Evolutionary conservation across 352 stramenopile species (phyloP), one percentile per base, ranked within the genome.

Genomic region (Globisporangium paddicum): DNA sequence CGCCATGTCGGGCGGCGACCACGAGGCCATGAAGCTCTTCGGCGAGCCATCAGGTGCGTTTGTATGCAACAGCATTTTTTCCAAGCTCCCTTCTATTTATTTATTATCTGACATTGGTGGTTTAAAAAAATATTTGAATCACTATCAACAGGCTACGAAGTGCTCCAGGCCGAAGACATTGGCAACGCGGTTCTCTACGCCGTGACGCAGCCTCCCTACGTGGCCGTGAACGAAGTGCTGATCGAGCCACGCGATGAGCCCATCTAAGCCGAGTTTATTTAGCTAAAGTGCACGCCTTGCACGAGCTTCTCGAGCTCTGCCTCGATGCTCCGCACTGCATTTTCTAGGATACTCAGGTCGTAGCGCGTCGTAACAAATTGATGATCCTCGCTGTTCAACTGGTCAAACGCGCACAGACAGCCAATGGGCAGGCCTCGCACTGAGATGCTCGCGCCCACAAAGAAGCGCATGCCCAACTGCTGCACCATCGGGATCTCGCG

Each of bases 171-270:
- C 14, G 54, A 86, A 57, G 89, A 97, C 68, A 77, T 97, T 50
- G 86, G 79, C 10, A 77, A 86, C 54, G 87, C 90, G 6, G 89
- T 97, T 34, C 46, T 97, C 32, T 97, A 95, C 60, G 87, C 89
- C 13, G 74, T 96, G 48, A 93, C 78, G 23, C 86, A 94, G 49
- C 89, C 90, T 21, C 52, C 74, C 21, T 89, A 96, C 68, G 87
- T 96, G 23, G 85, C 87, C 11, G 82, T 97, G 51, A 97, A 97
- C 66, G 87, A 93, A 60, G 77, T 97, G 47, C 73, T 97, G 45
- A 87, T 97, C 38, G 88, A 97, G 67, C 84, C 88, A 34, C 81
- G 88, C 40, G 89, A 96, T 68, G 87, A 96, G 62, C 79, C 79
- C 25, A 89, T 87, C 45, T 89, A 42, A 42, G 28, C 28, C 6